Percentiles rank a stretch among this genome's conserved stretches.
These are phyloP conservation scores for Barnettozyma hawaiiensis DNA, from an alignment of 1,139 yeast genomes.

Conservation along the genomic window DNA sequence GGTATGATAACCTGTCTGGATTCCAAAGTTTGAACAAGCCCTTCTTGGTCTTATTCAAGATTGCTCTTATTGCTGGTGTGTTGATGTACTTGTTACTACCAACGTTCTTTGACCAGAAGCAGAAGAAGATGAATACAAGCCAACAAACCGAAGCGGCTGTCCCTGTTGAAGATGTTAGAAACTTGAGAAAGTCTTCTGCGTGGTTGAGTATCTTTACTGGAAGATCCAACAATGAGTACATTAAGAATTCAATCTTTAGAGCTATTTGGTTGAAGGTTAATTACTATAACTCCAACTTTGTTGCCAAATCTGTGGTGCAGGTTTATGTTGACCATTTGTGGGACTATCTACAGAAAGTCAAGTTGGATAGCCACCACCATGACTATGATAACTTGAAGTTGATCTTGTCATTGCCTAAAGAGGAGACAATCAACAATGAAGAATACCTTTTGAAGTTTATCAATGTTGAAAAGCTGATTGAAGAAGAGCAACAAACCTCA, in stretches of 20 bases:
- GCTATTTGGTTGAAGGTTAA: slow-evolving; percentile 26
- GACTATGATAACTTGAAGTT: slow-evolving; percentile 26
- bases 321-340: slow-evolving; percentile 26
- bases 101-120: slow-evolving; percentile 17
- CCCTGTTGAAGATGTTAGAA: slow-evolving; percentile 20
- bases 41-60: slow-evolving; percentile 17
- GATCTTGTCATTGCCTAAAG: slow-evolving; percentile 22
- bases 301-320: slow-evolving; percentile 17
- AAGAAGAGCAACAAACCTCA: slow-evolving; percentile 16
- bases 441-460: slow-evolving; percentile 20
- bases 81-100: slow-evolving; percentile 25
- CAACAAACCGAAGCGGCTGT: not conserved
- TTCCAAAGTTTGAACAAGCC: slow-evolving; percentile 24
- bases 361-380: slow-evolving; percentile 14
- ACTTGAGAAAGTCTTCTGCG: slow-evolving; percentile 15
- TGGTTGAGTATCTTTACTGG: slow-evolving; percentile 21
- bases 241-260: slow-evolving; percentile 27
- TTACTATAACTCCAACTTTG: slow-evolving; percentile 15
- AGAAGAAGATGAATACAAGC: slow-evolving; percentile 10
- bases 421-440: slow-evolving; percentile 25
- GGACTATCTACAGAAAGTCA: slow-evolving; percentile 22
- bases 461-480: slow-evolving; percentile 15
- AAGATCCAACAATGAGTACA: slow-evolving; percentile 23
- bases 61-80: slow-evolving; percentile 22
- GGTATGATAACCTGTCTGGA: slow-evolving; percentile 24